Percentiles rank a stretch among this genome's conserved stretches.
These are phyloP conservation scores for Pseudonectria buxi DNA, from an alignment of 2,329 filamentous ascomycete species.

Conservation along the genomic window DNA sequence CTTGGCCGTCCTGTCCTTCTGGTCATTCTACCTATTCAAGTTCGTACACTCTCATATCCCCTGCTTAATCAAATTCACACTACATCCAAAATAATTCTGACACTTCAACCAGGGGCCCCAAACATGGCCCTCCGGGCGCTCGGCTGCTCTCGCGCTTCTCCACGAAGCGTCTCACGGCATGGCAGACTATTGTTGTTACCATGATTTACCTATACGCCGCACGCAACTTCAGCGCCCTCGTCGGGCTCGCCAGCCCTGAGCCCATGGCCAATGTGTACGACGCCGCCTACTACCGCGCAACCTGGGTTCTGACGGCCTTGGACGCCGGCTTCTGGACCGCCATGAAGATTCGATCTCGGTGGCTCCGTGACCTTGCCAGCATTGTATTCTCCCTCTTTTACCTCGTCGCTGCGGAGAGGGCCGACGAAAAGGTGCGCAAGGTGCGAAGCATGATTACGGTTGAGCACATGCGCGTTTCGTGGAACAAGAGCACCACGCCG, in stretches of 20 bases:
- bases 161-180: conserved; percentile 67
- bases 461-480: conserved; percentile 84
- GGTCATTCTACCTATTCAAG: conserved; percentile 78
- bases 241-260: conserved; percentile 86
- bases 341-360: conserved; percentile 78
- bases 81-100: conserved; percentile 9
- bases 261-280: conserved; percentile 93
- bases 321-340: conserved; percentile 98
- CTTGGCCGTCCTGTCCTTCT: conserved; percentile 83
- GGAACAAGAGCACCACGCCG: conserved; percentile 90
- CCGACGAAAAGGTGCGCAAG: conserved; percentile 93
- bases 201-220: conserved; percentile 87
- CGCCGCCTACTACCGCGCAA: conserved; percentile 86
- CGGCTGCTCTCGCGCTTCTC: conserved; percentile 65
- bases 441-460: conserved; percentile 81
- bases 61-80: neutral
- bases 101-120: conserved; percentile 58
- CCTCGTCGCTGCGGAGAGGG: conserved; percentile 83
- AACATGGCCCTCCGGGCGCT: conserved; percentile 77
- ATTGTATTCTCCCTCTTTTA: conserved; percentile 86
- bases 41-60: conserved; percentile 32
- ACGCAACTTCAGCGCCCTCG: conserved; percentile 87
- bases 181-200: conserved; percentile 83
- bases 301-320: conserved; percentile 90
- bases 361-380: conserved; percentile 74